Base-by-base conservation (phyloP, 306 rosid species). In the Sicyos baderoa region DNA sequence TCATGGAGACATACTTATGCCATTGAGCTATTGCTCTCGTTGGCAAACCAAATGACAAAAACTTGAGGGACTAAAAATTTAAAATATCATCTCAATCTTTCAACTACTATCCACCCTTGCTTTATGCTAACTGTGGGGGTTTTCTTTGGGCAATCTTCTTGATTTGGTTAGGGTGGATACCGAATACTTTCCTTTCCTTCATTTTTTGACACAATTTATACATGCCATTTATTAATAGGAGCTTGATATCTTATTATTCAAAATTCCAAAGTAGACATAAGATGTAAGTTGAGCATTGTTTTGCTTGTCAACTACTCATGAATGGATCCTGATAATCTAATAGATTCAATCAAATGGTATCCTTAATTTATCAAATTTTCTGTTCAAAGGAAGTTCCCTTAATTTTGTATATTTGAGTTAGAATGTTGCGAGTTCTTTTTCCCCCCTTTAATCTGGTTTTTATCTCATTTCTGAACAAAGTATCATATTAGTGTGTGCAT, bases 371-470 rank as follows among this genome's bases (percentile, higher is more conserved):
- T 23, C 53, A 40, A 10, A 1, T 17, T 17, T 37, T 18, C 48
- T 63, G 2, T 63, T 63, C 29, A 42, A 63, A 10, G 70, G 52
- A 19, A 19, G 48, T 63, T 63, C 17, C 35, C 70, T 42, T 44
- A 17, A 63, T 63, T 42, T 42, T 63, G 53, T 64, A 54, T 64
- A 12, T 57, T 55, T 63, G n/a, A 17, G 35, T 11, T 44, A 64
- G 49, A 13, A 64, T 11, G 6, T 64, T n/a, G 37, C 6, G 19
- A 21, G 11, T 64, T 42, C 54, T 15, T 21, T 48, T 47, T 23
- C 15, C 55, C 9, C 23, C 42, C 42, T 47, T 23, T 8, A 6
- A 12, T 59, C 66, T 59, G 12, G 45, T 59, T 29, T 25, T 59
- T 25, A 25, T 64, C 12, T 64, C 13, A 19, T 42, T 13, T 45